Percentiles rank a stretch among this genome's conserved stretches.
These are phyloP conservation scores for Trichoderma afroharzianum DNA, from an alignment of 2,329 filamentous ascomycete species.

Conservation along the genomic window DNA sequence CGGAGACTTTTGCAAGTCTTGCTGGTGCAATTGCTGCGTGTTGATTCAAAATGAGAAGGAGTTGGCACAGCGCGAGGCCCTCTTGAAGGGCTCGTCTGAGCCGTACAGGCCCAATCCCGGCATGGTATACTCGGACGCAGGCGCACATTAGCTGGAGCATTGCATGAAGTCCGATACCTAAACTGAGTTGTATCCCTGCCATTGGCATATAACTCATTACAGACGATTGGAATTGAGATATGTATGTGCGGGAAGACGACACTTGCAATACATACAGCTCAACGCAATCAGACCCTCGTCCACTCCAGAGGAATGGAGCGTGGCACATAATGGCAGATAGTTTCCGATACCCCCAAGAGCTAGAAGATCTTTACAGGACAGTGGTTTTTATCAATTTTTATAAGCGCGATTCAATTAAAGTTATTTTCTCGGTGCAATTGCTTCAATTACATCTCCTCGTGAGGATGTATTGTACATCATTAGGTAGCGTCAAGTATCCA, in stretches of 20 bases:
- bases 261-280: not conserved
- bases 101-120: conserved; percentile 21
- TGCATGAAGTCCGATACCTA: not conserved
- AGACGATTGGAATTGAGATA: not conserved
- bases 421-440: not conserved
- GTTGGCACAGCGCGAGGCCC: conserved; percentile 34
- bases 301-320: not conserved
- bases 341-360: not conserved
- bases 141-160: not conserved
- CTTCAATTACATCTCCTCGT: not conserved
- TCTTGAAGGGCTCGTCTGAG: conserved; percentile 19
- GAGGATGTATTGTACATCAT: not conserved
- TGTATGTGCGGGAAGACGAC: not conserved
- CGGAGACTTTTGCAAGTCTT: conserved; percentile 40
- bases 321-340: not conserved
- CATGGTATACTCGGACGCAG: conserved; percentile 18
- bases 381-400: not conserved
- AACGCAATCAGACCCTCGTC: not conserved
- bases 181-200: no score
- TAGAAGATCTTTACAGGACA: not conserved
- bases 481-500: not conserved
- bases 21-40: conserved; percentile 45
- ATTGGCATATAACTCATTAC: not conserved
- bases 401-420: not conserved
- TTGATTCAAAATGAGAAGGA: conserved; percentile 49